Evolutionary conservation across 495 filamentous ascomycete species (phyloP).

Genomic region (Penicillium silybi): DNA sequence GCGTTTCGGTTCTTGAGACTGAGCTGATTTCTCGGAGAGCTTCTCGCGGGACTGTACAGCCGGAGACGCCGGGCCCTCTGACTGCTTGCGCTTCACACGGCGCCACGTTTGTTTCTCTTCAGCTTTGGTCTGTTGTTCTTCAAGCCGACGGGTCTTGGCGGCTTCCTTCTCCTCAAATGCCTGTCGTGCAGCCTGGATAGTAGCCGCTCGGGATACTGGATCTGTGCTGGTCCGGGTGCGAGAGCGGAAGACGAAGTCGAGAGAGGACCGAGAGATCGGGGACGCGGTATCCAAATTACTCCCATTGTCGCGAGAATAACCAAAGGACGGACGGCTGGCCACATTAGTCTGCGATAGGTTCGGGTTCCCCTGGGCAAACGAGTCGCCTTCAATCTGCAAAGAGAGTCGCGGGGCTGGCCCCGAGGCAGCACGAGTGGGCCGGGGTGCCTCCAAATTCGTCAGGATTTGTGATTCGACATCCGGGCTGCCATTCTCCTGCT

Average conservation of each 20-base stretch:
- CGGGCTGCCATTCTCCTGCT: slow-evolving; percentile 32
- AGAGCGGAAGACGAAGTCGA: slow-evolving; percentile 54
- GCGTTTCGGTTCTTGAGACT: not conserved
- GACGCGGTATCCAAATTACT: slow-evolving; percentile 43
- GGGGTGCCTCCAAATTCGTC: slow-evolving; percentile 25
- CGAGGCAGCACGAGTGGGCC: slow-evolving; percentile 26
- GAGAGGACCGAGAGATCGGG: slow-evolving; percentile 49
- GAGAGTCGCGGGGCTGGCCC: slow-evolving; percentile 37
- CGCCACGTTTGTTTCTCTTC: slow-evolving; percentile 41
- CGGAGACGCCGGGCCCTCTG: slow-evolving; percentile 11
- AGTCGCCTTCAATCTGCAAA: slow-evolving; percentile 46
- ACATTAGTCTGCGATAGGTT: slow-evolving; percentile 53
- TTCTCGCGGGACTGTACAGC: slow-evolving; percentile 6
- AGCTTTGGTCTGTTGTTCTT: slow-evolving; percentile 51
- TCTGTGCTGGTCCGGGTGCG: slow-evolving; percentile 45
- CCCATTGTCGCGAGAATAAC: slow-evolving; percentile 42
- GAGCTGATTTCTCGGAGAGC: slow-evolving; percentile 13
- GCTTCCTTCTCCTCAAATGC: slow-evolving; percentile 57
- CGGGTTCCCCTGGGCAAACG: slow-evolving; percentile 39
- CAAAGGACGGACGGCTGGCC: slow-evolving; percentile 47
- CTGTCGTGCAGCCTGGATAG: slow-evolving; percentile 51
- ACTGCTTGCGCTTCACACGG: slow-evolving; percentile 26
- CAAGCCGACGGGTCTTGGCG: slow-evolving; percentile 53
- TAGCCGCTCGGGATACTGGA: slow-evolving; percentile 49
- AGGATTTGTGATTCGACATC: slow-evolving; percentile 21